Conservation (phyloP, 352 stramenopile species). For the Globisporangium acanthophoron region DNA sequence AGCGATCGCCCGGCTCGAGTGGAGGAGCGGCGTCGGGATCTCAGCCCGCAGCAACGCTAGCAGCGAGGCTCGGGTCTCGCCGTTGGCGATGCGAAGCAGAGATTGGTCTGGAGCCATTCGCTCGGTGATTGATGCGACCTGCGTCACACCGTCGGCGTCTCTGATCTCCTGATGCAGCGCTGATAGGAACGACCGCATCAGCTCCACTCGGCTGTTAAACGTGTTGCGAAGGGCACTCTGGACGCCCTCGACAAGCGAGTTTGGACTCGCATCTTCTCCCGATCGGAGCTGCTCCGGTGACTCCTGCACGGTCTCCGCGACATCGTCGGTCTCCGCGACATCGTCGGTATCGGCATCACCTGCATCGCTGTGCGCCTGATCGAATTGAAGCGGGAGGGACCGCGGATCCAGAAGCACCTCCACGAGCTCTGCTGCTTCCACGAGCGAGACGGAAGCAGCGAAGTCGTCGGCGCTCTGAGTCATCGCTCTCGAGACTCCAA, state of each 20-base stretch:
- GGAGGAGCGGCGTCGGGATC: background rate
- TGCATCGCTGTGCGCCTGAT: background rate
- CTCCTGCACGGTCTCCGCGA: background rate
- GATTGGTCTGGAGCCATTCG: background rate
- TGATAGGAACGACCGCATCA: background rate
- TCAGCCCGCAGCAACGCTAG: slow-evolving; percentile 8
- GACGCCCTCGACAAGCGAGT: background rate
- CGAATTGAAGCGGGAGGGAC: background rate
- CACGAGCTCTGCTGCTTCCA: background rate
- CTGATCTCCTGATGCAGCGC: background rate
- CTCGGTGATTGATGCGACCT: background rate
- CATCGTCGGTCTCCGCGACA: background rate
- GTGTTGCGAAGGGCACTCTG: background rate
- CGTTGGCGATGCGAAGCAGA: background rate
- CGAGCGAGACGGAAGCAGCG: background rate
- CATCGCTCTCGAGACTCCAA: background rate
- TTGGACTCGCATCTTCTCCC: background rate
- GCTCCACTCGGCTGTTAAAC: background rate
- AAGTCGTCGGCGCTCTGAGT: background rate
- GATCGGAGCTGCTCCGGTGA: background rate
- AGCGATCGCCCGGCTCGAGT: background rate
- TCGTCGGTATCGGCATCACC: background rate
- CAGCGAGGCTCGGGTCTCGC: background rate
- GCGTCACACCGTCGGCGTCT: background rate
- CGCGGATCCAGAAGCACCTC: background rate